Evolutionary conservation across 2,329 filamentous ascomycete species (phyloP), one percentile per base, ranked within the genome.

Genomic region (Pseudocercospora cruenta): DNA sequence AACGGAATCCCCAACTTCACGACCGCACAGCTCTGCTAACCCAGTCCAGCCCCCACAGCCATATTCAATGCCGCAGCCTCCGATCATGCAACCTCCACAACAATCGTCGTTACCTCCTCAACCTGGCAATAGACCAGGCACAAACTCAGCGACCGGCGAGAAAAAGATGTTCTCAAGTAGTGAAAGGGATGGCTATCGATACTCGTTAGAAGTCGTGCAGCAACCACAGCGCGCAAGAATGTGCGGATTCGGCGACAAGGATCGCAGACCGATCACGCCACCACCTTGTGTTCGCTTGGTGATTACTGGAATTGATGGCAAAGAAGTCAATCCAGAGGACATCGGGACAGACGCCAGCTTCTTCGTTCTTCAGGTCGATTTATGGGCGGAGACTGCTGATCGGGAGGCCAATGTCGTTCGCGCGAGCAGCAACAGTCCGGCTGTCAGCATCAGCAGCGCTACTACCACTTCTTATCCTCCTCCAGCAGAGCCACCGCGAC

Each of bases 171-270:
- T 60, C 4, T 62, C 59, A 5, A 63, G 60, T 58, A 63, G 57
- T 10, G 60, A 60, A 39, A 55, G 68, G 43, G 62, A 70, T 21
- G 68, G 70, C 12, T 73, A 74, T 60, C 65, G 60, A 26, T 77
- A 75, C 67, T 67, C 67, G n/a, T 67, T 77, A 16, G 57, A 70
- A 54, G 92, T 97, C 67, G 89, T 92, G 71, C 95, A 99, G 82
- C 93, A 98, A 79, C 95, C 95, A 59, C 86, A 92, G 74, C 89
- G 95, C 74, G 95, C 95, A 71, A 91, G 95, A 68, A 98, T 98
- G 95, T 99, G 95, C 82, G 95, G 95, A 7, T 99, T 98, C 81
- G 95, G 95, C 69, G 95, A 99, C 83, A 99, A 98, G 91, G 95
- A 99, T 79, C 91, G 95, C 70, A 87, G 95, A 70, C 95, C 95